Base-by-base conservation (phyloP, 306 rosid species). In the Ceratonia siliqua region DNA sequence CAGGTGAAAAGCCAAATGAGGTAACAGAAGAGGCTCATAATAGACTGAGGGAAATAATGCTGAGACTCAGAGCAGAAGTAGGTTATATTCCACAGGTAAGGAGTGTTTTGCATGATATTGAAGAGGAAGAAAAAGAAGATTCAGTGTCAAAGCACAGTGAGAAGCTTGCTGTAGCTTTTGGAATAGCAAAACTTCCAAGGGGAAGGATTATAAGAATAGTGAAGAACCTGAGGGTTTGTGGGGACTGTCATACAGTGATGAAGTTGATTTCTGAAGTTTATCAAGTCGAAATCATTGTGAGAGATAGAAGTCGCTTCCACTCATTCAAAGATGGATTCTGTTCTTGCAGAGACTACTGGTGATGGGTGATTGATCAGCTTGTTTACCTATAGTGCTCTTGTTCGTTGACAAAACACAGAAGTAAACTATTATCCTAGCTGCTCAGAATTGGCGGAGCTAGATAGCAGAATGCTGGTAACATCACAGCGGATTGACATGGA, bases 231-330 rank as follows among this genome's bases (percentile, higher is more conserved):
- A 82, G 90, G 85, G 79, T 89, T 66, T 91, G 97, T 73, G 83
- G 84, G 79, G 97, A 91, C 68, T 93, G 97, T 69, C 98, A 93
- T 77, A 77, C 76, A 6, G 90, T 89, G 58, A 93, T 93, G 97
- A 90, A 90, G 86, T 72, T 90, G 79, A 86, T 90, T 72, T 90
- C 96, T 62, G 82, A 78, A 75, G 87, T 90, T 41, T 90, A 90
- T 82, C 66, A 68, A 61, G 82, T 89, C 53, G 96, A 90, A 62
- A 86, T 93, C 33, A 75, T 85, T 33, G 84, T 90, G 73, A 87
- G 98, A 79, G 95, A 93, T 76, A 89, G 95, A 84, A 89, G 92
- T 76, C 95, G 95, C 73, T 90, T 90, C 87, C 98, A 93, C 80
- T 87, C 83, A 7, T 90, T 93, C 81, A 72, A 33, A 79, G 79